Conservation (phyloP, 1,139 yeast genomes). For the Debaryomyces psychrophilus region DNA sequence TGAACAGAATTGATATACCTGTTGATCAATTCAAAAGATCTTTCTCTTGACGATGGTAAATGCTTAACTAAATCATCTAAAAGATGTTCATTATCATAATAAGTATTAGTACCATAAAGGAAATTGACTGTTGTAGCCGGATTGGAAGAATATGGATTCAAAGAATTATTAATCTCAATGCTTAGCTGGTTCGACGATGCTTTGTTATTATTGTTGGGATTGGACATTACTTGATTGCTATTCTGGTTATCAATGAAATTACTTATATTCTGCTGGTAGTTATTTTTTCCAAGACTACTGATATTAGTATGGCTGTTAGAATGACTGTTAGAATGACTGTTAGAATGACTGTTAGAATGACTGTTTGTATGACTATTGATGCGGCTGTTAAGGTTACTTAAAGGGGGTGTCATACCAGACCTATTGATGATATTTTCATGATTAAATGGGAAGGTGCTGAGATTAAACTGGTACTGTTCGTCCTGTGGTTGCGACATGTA, state of each 20-base stretch:
- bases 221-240: constrained; percentile 7
- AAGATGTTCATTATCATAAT: constrained; percentile 42
- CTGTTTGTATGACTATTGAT: not conserved
- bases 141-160: constrained; percentile 36
- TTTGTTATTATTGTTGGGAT: constrained; percentile 10
- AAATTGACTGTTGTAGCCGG: constrained; percentile 46
- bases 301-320: constrained; percentile 16
- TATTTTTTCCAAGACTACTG: constrained; percentile 21
- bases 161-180: constrained; percentile 30
- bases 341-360: not conserved
- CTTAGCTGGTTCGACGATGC: constrained; percentile 16
- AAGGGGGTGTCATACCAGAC: constrained; percentile 5
- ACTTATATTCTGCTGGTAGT: constrained; percentile 14
- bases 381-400: constrained; percentile 2
- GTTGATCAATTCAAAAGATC: constrained; percentile 53
- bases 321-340: constrained; percentile 1
- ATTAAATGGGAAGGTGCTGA: constrained; percentile 38
- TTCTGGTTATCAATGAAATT: constrained; percentile 20
- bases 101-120: constrained; percentile 48
- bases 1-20: constrained; percentile 56
- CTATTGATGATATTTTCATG: constrained; percentile 13
- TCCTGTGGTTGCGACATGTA: constrained; percentile 27
- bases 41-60: constrained; percentile 42
- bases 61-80: constrained; percentile 37
- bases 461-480: constrained; percentile 39